Evolutionary conservation across 2,329 filamentous ascomycete species (phyloP).

Genomic region (Tolypocladium nubicola): DNA sequence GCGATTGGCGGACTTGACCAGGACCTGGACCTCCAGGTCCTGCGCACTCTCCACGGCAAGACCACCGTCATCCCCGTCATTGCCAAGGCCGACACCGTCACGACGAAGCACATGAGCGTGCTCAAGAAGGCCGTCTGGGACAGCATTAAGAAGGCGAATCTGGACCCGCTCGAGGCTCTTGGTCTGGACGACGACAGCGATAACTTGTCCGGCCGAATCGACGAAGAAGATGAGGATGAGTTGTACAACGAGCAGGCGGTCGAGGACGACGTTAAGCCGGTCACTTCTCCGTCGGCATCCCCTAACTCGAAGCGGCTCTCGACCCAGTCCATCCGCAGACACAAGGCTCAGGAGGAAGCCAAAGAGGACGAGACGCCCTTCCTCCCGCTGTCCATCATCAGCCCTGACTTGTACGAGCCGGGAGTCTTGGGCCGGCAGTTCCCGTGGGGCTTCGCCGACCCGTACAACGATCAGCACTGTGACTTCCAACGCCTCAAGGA

Average conservation of each 20-base stretch:
- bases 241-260: slow-evolving; percentile 25
- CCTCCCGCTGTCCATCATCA: slow-evolving; percentile 85
- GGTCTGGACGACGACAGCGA: slow-evolving; percentile 69
- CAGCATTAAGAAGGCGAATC: slow-evolving; percentile 70
- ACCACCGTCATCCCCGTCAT: slow-evolving; percentile 94
- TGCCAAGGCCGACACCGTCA: slow-evolving; percentile 93
- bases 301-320: slow-evolving; percentile 34
- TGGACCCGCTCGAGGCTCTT: slow-evolving; percentile 82
- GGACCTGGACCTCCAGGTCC: slow-evolving; percentile 79
- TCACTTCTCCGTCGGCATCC: slow-evolving; percentile 21
- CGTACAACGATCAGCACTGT: slow-evolving; percentile 83
- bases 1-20: slow-evolving; percentile 65
- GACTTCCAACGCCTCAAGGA: slow-evolving; percentile 89
- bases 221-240: slow-evolving; percentile 49
- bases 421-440: slow-evolving; percentile 75
- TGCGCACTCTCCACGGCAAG: slow-evolving; percentile 81
- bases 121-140: slow-evolving; percentile 88
- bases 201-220: slow-evolving; percentile 44
- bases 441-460: slow-evolving; percentile 94
- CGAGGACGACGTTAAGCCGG: slow-evolving; percentile 16
- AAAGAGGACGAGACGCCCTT: slow-evolving; percentile 52
- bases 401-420: slow-evolving; percentile 82
- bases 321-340: slow-evolving; percentile 31
- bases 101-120: slow-evolving; percentile 85
- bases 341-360: slow-evolving; percentile 34